A percentile compares a stretch with the other conserved stretches of the same genome.
Evolutionary conservation across 108 stramenopile genomes (phyloP).

Genomic region (Ochromonas danica): DNA sequence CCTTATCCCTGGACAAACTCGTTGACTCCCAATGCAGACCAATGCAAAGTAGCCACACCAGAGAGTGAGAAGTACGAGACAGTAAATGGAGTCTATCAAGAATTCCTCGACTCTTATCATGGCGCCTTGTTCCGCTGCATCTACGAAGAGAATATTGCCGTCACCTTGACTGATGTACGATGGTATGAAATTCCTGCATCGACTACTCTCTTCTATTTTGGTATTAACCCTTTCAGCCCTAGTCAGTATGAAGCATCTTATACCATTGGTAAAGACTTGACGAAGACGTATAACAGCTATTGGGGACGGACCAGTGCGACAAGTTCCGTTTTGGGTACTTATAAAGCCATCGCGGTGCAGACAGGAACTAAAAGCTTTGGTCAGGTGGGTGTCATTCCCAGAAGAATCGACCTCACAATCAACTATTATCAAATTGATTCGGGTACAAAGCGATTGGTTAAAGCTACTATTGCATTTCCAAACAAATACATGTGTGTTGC

Average conservation of each 20-base stretch:
- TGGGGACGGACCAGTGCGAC: slow-evolving; percentile 30
- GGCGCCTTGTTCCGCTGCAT: slow-evolving; percentile 62
- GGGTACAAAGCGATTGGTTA: slow-evolving; percentile 67
- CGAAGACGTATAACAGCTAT: slow-evolving; percentile 4
- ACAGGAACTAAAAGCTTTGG: neutral
- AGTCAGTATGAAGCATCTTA: neutral
- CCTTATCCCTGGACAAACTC: slow-evolving; percentile 53
- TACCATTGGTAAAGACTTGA: neutral
- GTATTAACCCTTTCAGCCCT: slow-evolving; percentile 60
- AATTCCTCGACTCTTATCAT: neutral
- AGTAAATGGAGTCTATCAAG: neutral
- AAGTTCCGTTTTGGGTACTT: slow-evolving; percentile 19
- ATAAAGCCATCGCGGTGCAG: neutral
- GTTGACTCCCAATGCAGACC: slow-evolving; percentile 36
- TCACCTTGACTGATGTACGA: slow-evolving; percentile 48
- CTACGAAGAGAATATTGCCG: slow-evolving; percentile 68
- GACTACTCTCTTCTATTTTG: slow-evolving; percentile 56
- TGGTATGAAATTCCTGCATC: slow-evolving; percentile 72
- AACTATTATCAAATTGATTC: slow-evolving; percentile 67
- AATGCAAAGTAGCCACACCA: neutral
- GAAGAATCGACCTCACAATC: slow-evolving; percentile 57
- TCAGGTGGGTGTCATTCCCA: slow-evolving; percentile 56
- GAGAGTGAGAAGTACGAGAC: neutral
- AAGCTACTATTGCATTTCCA: slow-evolving; percentile 56
- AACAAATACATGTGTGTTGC: neutral